Base-by-base conservation (phyloP, 1,284 basidiomycete genomes). In the Papiliotrema fonsecae region DNA sequence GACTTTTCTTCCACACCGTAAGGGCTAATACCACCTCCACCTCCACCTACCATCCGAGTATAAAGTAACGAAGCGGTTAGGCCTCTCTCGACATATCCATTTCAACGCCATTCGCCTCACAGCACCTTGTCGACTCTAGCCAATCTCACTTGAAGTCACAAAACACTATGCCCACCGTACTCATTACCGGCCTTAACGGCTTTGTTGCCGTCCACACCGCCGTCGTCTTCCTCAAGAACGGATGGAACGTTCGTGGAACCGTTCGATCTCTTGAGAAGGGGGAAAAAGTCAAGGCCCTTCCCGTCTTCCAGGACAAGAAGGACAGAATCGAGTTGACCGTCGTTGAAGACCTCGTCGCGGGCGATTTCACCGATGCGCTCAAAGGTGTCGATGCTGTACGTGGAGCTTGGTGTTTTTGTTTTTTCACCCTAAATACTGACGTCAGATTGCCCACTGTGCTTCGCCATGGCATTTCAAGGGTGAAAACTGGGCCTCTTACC, bases 241-340 rank as follows among this genome's bases (percentile, higher is more conserved):
- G 61, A 14, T 62, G 59, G 58, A 50, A 50, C 21, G 73, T 75
- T 6, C 55, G 69, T 14, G 69, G 66, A 21, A 73, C 73, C 7
- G 72, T 74, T 27, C 62, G 73, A 24, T 69, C 69, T 3, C 43
- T 43, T 3, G 58, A 58, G 28, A 75, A 75, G 60, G 68, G 53
- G 25, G 59, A 70, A 7, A 59, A 62, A 37, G 63, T 60, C 18
- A 44, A 55, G 21, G 21, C 38, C 4, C 48, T 64, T 6, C 51
- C 57, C n/a, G 18, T 18, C 3, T 42, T 54, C 21, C 40, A 48
- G 47, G 22, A 51, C 13, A n/a, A 49, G 10, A 28, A 56, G 25
- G 55, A 52, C n/a, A 52, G 62, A 40, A 27, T 70, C n/a, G 57
- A 67, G 19, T 57, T 61, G 39, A 55, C 62, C 30, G 49, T 64